Evolutionary conservation across 129 eudicot species (phyloP), one percentile per base, ranked within the genome.

Genomic region (Flaveria bidentis): DNA sequence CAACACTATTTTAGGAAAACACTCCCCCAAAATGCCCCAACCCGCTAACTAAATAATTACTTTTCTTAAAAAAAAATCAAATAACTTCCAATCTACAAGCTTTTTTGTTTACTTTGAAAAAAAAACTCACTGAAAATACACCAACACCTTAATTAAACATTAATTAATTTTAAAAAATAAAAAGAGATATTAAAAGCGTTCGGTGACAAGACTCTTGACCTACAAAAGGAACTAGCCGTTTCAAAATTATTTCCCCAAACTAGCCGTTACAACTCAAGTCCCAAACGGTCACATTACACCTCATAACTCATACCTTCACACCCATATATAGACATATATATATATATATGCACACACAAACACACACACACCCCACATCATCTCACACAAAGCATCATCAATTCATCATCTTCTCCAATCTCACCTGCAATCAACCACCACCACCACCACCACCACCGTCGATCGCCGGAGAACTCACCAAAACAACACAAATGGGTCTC

Each of bases 401-500:
- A 20, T 20, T 20, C 22, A 20, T 4, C 72, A 28, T 67, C 10
- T 39, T 22, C 80, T 56, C 16, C 81, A 67, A 72, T 53, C 26
- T 42, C 76, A 36, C 1, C 22, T 11, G 3, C 22, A 20, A 7
- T 41, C 26, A 33, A 41, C 7, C 41, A 5, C 60, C 64, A 26
- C 64, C 49, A 46, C 58, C 49, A 46, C 58, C 28, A 51, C n/a
- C 64, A 10, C 44, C 58, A 18, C 30, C 47, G 26, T 50, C 62
- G 17, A 0, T 28, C 61, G 49, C 78, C 78, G 61, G 71, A 61
- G 61, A 62, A n/a, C 13, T 53, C 72, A 41, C 39, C 28, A 39
- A 56, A 28, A 23, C 13, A 1, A 25, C 3, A 26, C 30, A 16
- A 52, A 73, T 74, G 84, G 84, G 84, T 57, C 76, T 80, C 56